Evolutionary conservation across 805 yeast genomes (phyloP).

Genomic region (Saturnispora kantuleensis): DNA sequence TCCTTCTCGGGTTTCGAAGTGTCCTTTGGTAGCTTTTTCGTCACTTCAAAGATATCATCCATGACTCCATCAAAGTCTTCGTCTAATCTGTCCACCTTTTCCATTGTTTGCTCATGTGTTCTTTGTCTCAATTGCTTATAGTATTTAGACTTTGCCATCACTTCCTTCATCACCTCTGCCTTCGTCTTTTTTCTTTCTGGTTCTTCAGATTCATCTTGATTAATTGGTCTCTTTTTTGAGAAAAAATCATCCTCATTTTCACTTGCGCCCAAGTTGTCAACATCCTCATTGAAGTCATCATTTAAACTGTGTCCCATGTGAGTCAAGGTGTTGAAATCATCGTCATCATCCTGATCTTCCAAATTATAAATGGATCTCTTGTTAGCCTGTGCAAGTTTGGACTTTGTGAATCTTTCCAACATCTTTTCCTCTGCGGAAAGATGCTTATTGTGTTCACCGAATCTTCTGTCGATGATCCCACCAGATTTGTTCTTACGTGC

Average conservation of each 20-base stretch:
- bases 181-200: slow-evolving; percentile 63
- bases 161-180: slow-evolving; percentile 78
- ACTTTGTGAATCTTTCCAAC: slow-evolving; percentile 90
- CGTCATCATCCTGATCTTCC: slow-evolving; percentile 59
- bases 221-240: slow-evolving; percentile 25
- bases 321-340: slow-evolving; percentile 51
- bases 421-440: slow-evolving; percentile 85
- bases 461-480: slow-evolving; percentile 73
- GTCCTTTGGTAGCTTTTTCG: slow-evolving; percentile 22
- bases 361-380: slow-evolving; percentile 59
- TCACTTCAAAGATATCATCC: slow-evolving; percentile 27
- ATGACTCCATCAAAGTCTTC: slow-evolving; percentile 65
- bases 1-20: slow-evolving; percentile 29
- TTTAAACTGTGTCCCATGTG: slow-evolving; percentile 40
- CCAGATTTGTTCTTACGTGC: slow-evolving; percentile 64
- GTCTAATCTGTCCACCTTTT: slow-evolving; percentile 56
- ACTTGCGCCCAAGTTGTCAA: slow-evolving; percentile 21
- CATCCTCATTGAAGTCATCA: slow-evolving; percentile 43
- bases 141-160: slow-evolving; percentile 72
- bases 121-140: slow-evolving; percentile 68
- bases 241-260: slow-evolving; percentile 27
- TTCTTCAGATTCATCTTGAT: slow-evolving; percentile 25
- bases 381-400: slow-evolving; percentile 56
- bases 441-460: slow-evolving; percentile 72
- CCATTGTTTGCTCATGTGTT: slow-evolving; percentile 49